Base-by-base conservation (phyloP, 345 rosid genomes). In the Salix purpurea region DNA sequence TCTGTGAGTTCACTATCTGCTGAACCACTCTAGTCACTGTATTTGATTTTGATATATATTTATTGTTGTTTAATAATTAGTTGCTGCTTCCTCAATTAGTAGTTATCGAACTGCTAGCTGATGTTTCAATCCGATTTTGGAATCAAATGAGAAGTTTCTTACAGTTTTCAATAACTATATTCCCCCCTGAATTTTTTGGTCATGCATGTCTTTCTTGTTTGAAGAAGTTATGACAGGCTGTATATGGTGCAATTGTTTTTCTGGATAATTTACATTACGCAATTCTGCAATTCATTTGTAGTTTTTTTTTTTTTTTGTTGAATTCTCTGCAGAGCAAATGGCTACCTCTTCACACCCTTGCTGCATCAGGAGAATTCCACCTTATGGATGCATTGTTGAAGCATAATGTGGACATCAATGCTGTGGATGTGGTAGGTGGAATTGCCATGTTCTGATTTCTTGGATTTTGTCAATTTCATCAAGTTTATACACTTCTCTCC, bases 291-390 rank as follows among this genome's bases (percentile, higher is more conserved):
- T 18, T 52, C n/a, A 7, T 19, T 52, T 52, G 24, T 24, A n/a
- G 10, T 65, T 13, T 39, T 32, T 30, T 28, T 32, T 30, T 28
- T 30, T 21, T 58, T 40, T 2, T 23, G 58, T 44, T 40, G 61
- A 23, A 12, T 37, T 30, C 40, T 30, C 44, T 58, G 77, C 73
- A 78, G 81, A 68, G 14, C 19, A 93, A 91, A 83, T 90, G 99
- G 97, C 85, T 89, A 30, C 94, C 97, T 69, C 83, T 96, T 75
- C 97, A 96, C 83, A 86, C 98, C 16, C 89, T 93, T 72, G 97
- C 96, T 65, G 98, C 97, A 44, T 86, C 91, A 2, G 99, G 99
- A 70, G 98, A 95, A 83, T 93, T 90, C 85, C 88, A 89, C 79
- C 90, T 93, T 60, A 64, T 89, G 83, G 87, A 88, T 85, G 81